Conservation (phyloP, 306 rosid species). For the Myrica gale region DNA sequence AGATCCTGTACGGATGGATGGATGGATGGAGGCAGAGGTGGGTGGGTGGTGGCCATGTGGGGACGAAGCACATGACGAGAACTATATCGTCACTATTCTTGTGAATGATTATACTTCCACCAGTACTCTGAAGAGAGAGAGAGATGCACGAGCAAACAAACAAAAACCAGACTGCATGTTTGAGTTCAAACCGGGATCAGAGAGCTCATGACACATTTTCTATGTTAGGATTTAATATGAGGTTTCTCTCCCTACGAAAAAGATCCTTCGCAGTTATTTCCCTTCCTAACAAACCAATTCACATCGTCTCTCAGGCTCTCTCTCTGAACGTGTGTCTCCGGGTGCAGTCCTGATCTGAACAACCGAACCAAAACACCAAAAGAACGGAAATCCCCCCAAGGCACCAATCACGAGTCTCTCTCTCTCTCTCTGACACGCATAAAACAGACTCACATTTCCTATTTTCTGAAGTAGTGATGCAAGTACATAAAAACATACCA, state of each 20-base stretch:
- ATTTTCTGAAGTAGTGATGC: constrained; percentile 27
- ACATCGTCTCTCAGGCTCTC: constrained; percentile 8
- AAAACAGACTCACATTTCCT: constrained; percentile 3
- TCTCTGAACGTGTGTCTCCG: neutral
- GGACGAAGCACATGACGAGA: constrained; percentile 41
- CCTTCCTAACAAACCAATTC: constrained; percentile 32
- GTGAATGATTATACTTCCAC: constrained; percentile 27
- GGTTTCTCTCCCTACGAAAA: constrained; percentile 68
- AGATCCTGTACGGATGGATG: neutral
- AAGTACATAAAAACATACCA: constrained; percentile 43
- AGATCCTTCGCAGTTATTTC: constrained; percentile 50
- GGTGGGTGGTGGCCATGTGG: constrained; percentile 24
- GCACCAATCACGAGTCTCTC: constrained; percentile 3
- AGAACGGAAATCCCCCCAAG: constrained; percentile 3
- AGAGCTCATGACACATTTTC: constrained; percentile 43
- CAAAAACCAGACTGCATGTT: constrained; percentile 20
- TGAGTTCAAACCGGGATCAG: constrained; percentile 32
- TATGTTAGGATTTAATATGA: constrained; percentile 45
- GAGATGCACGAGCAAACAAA: constrained; percentile 15
- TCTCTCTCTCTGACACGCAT: constrained; percentile 8
- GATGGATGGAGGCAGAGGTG: neutral
- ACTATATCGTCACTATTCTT: constrained; percentile 30
- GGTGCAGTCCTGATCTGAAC: constrained; percentile 10
- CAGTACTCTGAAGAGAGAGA: constrained; percentile 16
- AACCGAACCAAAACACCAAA: neutral